Base-by-base conservation (phyloP, 75 land plant genomes). In the Sequoiadendron giganteum region DNA sequence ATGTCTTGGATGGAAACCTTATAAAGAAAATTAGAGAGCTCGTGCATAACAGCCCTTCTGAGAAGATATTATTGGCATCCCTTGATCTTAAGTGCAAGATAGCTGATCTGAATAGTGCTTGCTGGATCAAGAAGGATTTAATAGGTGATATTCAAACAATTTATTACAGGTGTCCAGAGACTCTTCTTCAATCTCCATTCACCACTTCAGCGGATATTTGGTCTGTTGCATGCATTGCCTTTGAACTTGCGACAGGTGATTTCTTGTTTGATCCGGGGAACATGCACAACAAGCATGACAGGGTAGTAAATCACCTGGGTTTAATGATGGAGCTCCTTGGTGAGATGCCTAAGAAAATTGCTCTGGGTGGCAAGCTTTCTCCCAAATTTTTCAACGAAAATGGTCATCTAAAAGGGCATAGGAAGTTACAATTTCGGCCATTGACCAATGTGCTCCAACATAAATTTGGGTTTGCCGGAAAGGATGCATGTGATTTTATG, bases 171-270 rank as follows among this genome's bases (percentile, higher is more conserved):
- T 95, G 99, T 56, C 99, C 99, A 21, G 99, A 97, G 89, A 96
- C 95, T 42, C 87, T 97, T 19, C 89, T 97, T 5, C 95, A 97
- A 34, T 91, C 96, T 40, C 93, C 94, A 83, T 97, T 95, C 52
- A 94, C 99, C 18, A 95, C 97, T 34, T 91, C 99, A 65, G 99
- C 95, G 10, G 99, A 97, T 88, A 88, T 95, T 72, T 97, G 97
- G 99, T 97, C 99, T 19, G 93, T 97, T 90, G 99, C 8, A 45
- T 45, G 48, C 48, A 45, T 45, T 45, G 48, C 48, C 48, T 45
- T 45, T 45, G 48, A 45, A 45, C 48, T 45, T 45, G 48, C 48
- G 7, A 45, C 48, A 45, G 48, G 48, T 45, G 48, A 7, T 45
- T 96, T 40, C 95, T 97, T 86, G 93, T 97, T 39, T 92, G 95